phyloP scores from a whole-genome alignment of 2,329 filamentous ascomycete genomes.

The Venturia asperata region DNA sequence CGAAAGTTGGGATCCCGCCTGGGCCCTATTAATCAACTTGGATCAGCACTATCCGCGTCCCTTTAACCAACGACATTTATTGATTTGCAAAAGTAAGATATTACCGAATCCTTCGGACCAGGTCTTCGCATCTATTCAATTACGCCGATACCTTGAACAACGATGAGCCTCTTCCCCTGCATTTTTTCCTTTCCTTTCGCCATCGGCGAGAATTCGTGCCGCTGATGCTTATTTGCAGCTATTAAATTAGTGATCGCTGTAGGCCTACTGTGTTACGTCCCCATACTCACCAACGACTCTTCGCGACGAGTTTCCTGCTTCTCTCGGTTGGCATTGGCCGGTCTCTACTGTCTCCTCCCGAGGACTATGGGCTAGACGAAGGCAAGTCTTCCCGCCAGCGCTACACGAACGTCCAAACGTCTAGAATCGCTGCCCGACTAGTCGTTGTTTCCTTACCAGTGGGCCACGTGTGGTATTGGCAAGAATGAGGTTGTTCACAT shows the following conservation, averaged over 20 bases:
- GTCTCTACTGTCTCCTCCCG: background rate
- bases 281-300: background rate
- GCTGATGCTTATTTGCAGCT: background rate
- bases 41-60: background rate
- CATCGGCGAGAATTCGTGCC: background rate
- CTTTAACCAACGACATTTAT: background rate
- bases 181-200: background rate
- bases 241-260: background rate
- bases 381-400: background rate
- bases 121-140: background rate
- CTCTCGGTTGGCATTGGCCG: background rate
- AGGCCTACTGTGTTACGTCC: background rate
- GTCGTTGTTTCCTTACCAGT: no score
- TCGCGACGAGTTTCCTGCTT: background rate
- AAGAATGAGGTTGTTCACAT: constrained; percentile 7
- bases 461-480: background rate
- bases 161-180: background rate
- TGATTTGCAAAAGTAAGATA: background rate
- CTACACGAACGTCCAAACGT: background rate
- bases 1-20: no score
- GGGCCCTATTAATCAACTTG: background rate
- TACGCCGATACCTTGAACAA: background rate
- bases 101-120: background rate
- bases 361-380: background rate
- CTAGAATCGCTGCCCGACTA: background rate